Base-by-base conservation (phyloP, 1,139 yeast genomes). In the Saccharomyces hybrid region DNA sequence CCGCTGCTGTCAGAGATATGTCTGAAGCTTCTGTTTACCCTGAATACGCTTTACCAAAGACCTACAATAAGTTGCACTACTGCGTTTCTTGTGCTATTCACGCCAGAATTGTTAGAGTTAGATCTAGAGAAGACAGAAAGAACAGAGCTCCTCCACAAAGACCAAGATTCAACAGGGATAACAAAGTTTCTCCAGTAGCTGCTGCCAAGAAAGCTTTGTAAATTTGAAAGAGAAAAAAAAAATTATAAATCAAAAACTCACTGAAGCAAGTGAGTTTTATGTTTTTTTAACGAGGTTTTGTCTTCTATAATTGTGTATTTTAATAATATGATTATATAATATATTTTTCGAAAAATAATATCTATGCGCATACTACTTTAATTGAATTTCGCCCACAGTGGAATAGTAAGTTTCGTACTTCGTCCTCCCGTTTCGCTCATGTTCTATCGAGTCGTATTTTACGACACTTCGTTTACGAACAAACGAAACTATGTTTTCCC, bases 51-150 rank as follows among this genome's bases (percentile, higher is more conserved):
- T n/a, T n/a, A n/a, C n/a, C n/a, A n/a, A n/a, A n/a, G n/a, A n/a
- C n/a, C n/a, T n/a, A n/a, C n/a, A n/a, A n/a, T n/a, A n/a, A n/a
- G n/a, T n/a, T n/a, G n/a, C 93, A n/a, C n/a, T n/a, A n/a, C n/a
- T n/a, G n/a, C n/a, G n/a, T n/a, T n/a, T n/a, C n/a, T n/a, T n/a
- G n/a, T n/a, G n/a, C n/a, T n/a, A n/a, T n/a, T n/a, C n/a, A n/a
- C n/a, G n/a, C n/a, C n/a, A n/a, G n/a, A n/a, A 88, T 95, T 73
- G 99, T 93, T 76, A 95, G 99, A 83, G 99, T 93, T 71, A 95
- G 99, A 84, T 93, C 99, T 68, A 88, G 98, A 84, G 82, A 86
- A 71, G 96, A 91, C 83, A 95, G 99, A 85, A 91, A 95, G 81
- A 79, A 88, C 81, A 91, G 99, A 86, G 76, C 98, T 78, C 98